Evolutionary conservation across 805 yeast species (phyloP).

Genomic region (Starmerella asiatica): DNA sequence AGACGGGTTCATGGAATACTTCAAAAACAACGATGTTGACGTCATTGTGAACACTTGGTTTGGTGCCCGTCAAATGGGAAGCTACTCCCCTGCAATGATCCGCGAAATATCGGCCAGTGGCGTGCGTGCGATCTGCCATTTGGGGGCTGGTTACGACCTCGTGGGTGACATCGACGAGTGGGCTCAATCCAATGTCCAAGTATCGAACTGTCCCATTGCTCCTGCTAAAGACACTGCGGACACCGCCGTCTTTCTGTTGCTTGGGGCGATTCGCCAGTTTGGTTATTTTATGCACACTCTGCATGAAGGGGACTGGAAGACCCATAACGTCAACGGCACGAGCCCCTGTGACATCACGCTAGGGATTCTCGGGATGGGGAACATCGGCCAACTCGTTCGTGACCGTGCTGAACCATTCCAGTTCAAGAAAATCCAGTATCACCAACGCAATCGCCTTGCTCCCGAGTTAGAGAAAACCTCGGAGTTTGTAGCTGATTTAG

Average conservation of each 20-base stretch:
- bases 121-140: slow-evolving; percentile 32
- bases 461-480: slow-evolving; percentile 36
- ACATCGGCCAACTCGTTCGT: slow-evolving; percentile 43
- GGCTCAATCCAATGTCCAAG: slow-evolving; percentile 32
- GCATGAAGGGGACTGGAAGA: slow-evolving; percentile 35
- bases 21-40: slow-evolving; percentile 14
- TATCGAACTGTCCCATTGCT: slow-evolving; percentile 41
- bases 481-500: slow-evolving; percentile 33
- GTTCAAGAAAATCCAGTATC: slow-evolving; percentile 36
- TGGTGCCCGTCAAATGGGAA: slow-evolving; percentile 15
- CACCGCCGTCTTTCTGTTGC: slow-evolving; percentile 36
- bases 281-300: slow-evolving; percentile 31
- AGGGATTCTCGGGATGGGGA: slow-evolving; percentile 52
- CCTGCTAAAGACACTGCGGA: slow-evolving; percentile 46
- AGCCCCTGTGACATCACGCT: slow-evolving; percentile 38
- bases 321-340: slow-evolving; percentile 26
- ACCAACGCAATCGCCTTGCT: slow-evolving; percentile 35
- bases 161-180: slow-evolving; percentile 34
- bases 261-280: slow-evolving; percentile 40
- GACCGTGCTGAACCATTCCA: slow-evolving; percentile 39
- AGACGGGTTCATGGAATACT: slow-evolving; percentile 14
- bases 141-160: slow-evolving; percentile 51
- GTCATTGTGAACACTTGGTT: slow-evolving; percentile 20
- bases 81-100: slow-evolving; percentile 18
- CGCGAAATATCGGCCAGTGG: slow-evolving; percentile 12